Percentiles rank a stretch among this genome's conserved stretches.
These are phyloP conservation scores for Sequoiadendron giganteum DNA, from an alignment of 75 land plant genomes.

Conservation along the genomic window DNA sequence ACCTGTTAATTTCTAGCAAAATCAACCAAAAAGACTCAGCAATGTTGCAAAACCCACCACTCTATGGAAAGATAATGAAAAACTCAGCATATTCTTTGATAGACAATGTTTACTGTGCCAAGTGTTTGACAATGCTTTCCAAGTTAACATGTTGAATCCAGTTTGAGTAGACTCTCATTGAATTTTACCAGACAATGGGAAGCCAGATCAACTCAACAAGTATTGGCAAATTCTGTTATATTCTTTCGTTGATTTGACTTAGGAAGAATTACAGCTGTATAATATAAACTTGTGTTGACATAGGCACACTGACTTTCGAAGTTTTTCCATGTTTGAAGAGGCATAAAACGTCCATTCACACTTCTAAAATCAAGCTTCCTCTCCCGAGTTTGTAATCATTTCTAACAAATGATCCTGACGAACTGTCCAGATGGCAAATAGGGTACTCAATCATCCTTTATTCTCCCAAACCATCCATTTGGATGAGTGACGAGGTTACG, in stretches of 20 bases:
- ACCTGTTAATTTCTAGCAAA: not conserved
- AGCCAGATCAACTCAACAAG: not conserved
- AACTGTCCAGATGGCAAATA: not conserved
- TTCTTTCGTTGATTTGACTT: not conserved
- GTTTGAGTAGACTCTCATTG: not conserved
- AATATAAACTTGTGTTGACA: not conserved
- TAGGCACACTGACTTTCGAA: not conserved
- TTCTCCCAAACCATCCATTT: not conserved
- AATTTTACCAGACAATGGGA: not conserved
- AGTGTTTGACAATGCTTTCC: not conserved
- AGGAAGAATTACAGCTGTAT: not conserved
- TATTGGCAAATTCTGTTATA: not conserved
- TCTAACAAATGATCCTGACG: not conserved
- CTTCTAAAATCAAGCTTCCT: not conserved
- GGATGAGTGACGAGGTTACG: not conserved
- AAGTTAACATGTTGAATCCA: not conserved
- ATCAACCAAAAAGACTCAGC: not conserved
- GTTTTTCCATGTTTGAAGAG: not conserved
- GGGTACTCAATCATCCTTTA: not conserved
- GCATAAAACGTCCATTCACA: not conserved
- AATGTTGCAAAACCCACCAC: not conserved
- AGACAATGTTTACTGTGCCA: not conserved
- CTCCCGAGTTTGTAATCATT: not conserved
- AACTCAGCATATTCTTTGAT: not conserved
- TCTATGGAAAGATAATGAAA: not conserved